Base-by-base conservation (phyloP, 176 grass and related monocot species). In the Guadua angustifolia region DNA sequence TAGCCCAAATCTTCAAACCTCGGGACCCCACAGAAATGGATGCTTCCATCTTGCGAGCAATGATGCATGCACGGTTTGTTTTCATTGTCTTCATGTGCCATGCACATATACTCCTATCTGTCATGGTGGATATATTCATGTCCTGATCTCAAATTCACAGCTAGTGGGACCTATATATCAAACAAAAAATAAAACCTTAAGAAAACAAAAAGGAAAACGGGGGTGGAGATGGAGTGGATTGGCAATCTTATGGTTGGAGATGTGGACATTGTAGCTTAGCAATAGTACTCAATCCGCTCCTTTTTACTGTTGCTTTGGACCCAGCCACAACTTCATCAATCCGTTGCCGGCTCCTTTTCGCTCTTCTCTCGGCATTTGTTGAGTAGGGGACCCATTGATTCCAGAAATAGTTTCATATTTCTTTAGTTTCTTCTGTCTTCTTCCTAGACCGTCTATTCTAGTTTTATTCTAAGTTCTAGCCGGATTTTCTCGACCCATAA, bases 41-140 rank as follows among this genome's bases (percentile, higher is more conserved):
- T 49, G 43, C 21, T 71, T 45, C 39, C 40, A 71, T 24, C 68
- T 71, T 71, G 40, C 68, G 12, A 71, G 38, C 67, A 25, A 24
- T 70, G 67, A 45, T 70, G 66, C 68, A 45, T 16, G 68, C 42
- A 71, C 42, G 42, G 36, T 36, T 71, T 47, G 68, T 71, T 45
- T 47, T 7, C 4, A 16, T 71, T 71, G 42, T 45, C 68, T 25
- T 46, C 40, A 42, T 68, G n/a, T 25, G n/a, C 6, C n/a, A 71
- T 47, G 13, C 69, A 49, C 22, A 71, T 71, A 46, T 14, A 45
- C 19, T 46, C 11, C 19, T 71, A 1, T 6, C 8, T 42, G 3
- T 21, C 13, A 24, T 26, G 4, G 19, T 69, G 38, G 9, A 69
- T 69, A 69, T 39, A 24, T 69, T 24, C 66, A 44, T 42, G 66